Base-by-base conservation (phyloP, 2,329 filamentous ascomycete genomes). In the Zasmidium cellare region DNA sequence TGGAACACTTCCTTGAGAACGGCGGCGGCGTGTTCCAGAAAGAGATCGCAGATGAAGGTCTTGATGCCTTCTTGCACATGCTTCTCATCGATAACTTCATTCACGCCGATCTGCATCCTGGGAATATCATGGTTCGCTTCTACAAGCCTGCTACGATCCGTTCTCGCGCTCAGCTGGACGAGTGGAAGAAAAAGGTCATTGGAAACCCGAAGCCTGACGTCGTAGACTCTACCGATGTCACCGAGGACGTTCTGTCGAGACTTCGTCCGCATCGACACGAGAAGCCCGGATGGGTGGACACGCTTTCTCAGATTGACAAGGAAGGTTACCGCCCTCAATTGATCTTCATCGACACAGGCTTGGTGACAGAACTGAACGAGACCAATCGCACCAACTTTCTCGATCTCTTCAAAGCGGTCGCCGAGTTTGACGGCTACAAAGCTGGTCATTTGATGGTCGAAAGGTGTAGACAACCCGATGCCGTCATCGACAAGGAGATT, bases 91-190 rank as follows among this genome's bases (percentile, higher is more conserved):
- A 99, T 74, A 99, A 99, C 73, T 99, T 99, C 73, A 88, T 97
- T 23, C 94, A 99, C 71, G 93, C 94, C 3, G 94, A 99, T 72
- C 79, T 99, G 25, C 94, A 99, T 72, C 94, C 94, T 0, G 94
- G 94, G 23, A 99, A 99, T 73, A 97, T 99, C 76, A 97, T 99
- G 92, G 93, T 99, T 48, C 91, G 96, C 62, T 99, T 99, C 78
- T 97, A 97, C 76, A 87, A 93, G 69, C 87, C 92, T 0, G 85
- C 87, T 14, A 83, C 87, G 60, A 84, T 93, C 0, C 84, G 88
- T 50, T 78, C 96, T 1, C 56, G 64, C 25, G 57, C 65, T 9
- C 56, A 57, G 9, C 49, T 65, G 2, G 41, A 47, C 6, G 53
- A 57, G 11, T 49, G 58, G 11, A 50, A 65, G 45, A 47, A 57